Conservation (phyloP, 192 early-diverging fungal genomes). For the Coemansia sp. region DNA sequence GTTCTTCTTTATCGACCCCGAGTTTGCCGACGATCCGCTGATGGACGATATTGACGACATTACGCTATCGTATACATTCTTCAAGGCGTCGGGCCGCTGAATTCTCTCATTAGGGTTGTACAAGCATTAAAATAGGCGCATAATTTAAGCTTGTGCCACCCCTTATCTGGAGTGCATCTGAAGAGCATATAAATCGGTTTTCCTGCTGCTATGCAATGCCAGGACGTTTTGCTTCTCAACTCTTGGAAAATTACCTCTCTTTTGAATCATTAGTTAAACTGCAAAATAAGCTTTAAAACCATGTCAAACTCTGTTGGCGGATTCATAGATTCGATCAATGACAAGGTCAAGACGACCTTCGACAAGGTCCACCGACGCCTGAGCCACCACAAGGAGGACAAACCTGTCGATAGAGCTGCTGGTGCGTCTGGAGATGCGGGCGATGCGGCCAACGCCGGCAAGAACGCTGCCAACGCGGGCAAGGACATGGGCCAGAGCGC, state of each 20-base stretch:
- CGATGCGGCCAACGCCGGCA: conserved; percentile 1
- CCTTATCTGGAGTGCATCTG: background rate
- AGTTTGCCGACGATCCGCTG: conserved; percentile 88
- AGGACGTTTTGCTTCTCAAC: background rate
- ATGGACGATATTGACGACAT: conserved; percentile 94
- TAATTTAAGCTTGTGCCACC: background rate
- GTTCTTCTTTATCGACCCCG: conserved; percentile 98
- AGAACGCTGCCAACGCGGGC: background rate
- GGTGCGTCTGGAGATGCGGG: background rate
- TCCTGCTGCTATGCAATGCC: background rate
- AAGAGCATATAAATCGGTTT: background rate
- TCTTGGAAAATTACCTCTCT: background rate
- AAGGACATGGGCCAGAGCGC: background rate
- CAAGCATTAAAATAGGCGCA: background rate
- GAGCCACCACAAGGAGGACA: conserved; percentile 24
- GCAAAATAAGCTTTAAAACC: background rate
- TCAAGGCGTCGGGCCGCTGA: conserved; percentile 59
- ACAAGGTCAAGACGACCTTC: conserved; percentile 37
- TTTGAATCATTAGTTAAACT: background rate
- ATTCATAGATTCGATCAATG: conserved; percentile 39
- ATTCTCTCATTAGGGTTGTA: background rate
- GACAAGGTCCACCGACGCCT: conserved; percentile 37
- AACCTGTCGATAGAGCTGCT: background rate
- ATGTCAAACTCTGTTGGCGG: conserved; percentile 11
- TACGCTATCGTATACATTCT: conserved; percentile 94